These are phyloP conservation scores for Somion occarium DNA, from an alignment of 1,284 basidiomycete species.

Conservation along the genomic window DNA sequence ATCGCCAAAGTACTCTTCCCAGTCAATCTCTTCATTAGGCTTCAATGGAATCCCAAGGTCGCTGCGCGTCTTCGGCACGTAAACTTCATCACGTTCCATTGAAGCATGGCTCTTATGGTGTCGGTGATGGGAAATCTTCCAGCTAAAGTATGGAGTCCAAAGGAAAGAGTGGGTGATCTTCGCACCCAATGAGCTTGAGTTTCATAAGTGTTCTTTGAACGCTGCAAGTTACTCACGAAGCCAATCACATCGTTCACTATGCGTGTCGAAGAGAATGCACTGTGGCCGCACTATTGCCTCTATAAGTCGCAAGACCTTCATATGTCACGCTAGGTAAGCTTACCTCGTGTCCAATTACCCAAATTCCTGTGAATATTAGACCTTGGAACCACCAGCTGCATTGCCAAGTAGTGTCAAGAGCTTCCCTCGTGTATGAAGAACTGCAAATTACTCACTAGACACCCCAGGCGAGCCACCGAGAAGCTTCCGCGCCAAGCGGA, in stretches of 20 bases:
- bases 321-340: not conserved
- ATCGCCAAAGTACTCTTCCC: slow-evolving; percentile 53
- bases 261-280: slow-evolving; percentile 8
- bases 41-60: slow-evolving; percentile 45
- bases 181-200: not conserved
- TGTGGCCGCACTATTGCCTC: slow-evolving; percentile 9
- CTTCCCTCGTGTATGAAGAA: no score
- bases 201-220: not conserved
- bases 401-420: no score
- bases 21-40: slow-evolving; percentile 34
- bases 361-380: slow-evolving; percentile 11
- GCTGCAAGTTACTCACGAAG: slow-evolving; percentile 4
- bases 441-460: slow-evolving; percentile 12
- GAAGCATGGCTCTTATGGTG: slow-evolving; percentile 34
- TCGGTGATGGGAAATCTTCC: slow-evolving; percentile 36
- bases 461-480: slow-evolving; percentile 36
- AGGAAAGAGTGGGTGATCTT: slow-evolving; percentile 28
- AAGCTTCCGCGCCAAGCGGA: slow-evolving; percentile 29
- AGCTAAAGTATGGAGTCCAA: slow-evolving; percentile 37
- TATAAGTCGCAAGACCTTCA: not conserved
- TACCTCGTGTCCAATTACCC: slow-evolving; percentile 13
- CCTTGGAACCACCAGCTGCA: slow-evolving; percentile 47
- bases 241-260: slow-evolving; percentile 8
- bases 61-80: slow-evolving; percentile 50
- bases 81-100: slow-evolving; percentile 58